These are phyloP conservation scores for Colletotrichum sp. DNA, from an alignment of 2,329 filamentous ascomycete genomes.

Conservation along the genomic window DNA sequence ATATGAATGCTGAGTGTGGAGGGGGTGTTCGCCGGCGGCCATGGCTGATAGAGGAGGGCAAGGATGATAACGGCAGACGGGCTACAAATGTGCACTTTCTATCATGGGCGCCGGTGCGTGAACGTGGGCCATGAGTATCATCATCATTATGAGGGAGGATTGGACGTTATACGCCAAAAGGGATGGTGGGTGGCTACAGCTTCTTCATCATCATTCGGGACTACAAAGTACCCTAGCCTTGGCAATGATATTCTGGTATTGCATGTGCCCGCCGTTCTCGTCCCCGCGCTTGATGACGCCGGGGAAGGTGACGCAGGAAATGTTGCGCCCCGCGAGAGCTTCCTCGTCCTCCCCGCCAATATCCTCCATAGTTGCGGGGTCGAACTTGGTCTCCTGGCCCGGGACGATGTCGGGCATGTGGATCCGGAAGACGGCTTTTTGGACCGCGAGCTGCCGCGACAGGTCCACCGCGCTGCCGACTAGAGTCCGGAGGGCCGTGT, in stretches of 20 bases:
- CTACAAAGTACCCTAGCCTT: constrained; percentile 70
- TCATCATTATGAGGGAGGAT: not conserved
- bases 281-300: constrained; percentile 69
- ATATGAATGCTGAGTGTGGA: not conserved
- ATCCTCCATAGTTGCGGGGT: constrained; percentile 68
- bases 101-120: not conserved
- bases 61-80: not conserved
- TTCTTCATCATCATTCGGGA: constrained; percentile 41
- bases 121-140: not conserved
- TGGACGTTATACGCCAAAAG: not conserved
- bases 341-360: constrained; percentile 67
- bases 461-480: constrained; percentile 60
- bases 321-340: constrained; percentile 53
- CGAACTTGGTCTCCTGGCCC: constrained; percentile 61
- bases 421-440: constrained; percentile 63
- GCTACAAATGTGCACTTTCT: not conserved
- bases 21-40: not conserved
- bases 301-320: constrained; percentile 69
- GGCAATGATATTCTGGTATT: constrained; percentile 67
- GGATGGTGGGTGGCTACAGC: not conserved
- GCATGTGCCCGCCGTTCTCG: constrained; percentile 65
- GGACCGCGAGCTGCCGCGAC: constrained; percentile 59
- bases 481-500: constrained; percentile 58
- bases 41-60: not conserved
- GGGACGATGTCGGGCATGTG: constrained; percentile 59